Conservation (phyloP, 345 rosid genomes). For the Abelmoschus esculentus region DNA sequence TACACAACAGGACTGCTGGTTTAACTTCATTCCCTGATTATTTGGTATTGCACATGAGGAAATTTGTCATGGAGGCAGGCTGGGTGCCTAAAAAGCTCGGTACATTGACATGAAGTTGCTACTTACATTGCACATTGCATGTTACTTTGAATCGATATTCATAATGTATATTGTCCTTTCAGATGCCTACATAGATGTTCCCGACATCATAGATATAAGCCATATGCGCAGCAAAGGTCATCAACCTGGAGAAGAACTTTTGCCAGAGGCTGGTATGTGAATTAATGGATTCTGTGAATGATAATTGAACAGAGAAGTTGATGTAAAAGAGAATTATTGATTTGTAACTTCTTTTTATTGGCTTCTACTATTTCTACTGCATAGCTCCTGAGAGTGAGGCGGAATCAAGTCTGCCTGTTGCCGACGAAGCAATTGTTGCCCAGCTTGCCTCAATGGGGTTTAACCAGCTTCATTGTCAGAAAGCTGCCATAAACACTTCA, state of each 20-base stretch:
- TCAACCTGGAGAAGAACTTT: slow-evolving; percentile 89
- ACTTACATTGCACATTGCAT: not conserved
- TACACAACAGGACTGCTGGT: slow-evolving; percentile 63
- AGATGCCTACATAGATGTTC: slow-evolving; percentile 96
- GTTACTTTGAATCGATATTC: not conserved
- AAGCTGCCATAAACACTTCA: slow-evolving; percentile 78
- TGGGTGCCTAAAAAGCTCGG: slow-evolving; percentile 99
- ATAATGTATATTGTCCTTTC: slow-evolving; percentile 17
- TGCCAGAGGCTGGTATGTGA: slow-evolving; percentile 64
- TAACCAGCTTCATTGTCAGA: slow-evolving; percentile 79
- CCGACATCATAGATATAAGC: slow-evolving; percentile 83
- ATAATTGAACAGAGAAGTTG: not conserved
- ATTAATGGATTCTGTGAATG: not conserved
- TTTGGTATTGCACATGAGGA: slow-evolving; percentile 93
- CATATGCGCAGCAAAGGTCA: slow-evolving; percentile 94
- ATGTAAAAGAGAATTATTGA: slow-evolving; percentile 2
- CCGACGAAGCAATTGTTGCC: slow-evolving; percentile 75
- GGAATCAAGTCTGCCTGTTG: slow-evolving; percentile 48
- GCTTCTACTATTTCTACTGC: slow-evolving; percentile 8
- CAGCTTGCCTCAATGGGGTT: slow-evolving; percentile 94
- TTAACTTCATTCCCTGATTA: slow-evolving; percentile 95
- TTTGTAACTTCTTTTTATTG: not conserved
- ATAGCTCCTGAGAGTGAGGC: slow-evolving; percentile 49
- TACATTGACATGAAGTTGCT: slow-evolving; percentile 23
- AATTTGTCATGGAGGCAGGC: slow-evolving; percentile 91